A percentile compares a stretch with the other conserved stretches of the same genome.
Conservation (phyloP, 2,329 filamentous ascomycete species). For the Torrubiella hemipterigena region DNA sequence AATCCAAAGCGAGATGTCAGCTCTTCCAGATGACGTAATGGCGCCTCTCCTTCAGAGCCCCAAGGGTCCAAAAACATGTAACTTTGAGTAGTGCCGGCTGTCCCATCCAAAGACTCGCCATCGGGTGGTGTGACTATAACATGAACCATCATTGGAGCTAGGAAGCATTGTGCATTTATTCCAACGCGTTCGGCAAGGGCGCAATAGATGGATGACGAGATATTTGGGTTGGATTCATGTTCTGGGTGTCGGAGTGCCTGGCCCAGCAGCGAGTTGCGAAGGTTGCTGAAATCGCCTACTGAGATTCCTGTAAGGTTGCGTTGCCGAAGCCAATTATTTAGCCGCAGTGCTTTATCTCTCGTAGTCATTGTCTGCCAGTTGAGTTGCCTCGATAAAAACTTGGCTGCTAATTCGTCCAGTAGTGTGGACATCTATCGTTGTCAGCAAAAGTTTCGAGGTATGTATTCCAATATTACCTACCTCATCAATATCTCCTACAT, state of each 20-base stretch:
- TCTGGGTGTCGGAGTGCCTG: constrained; percentile 60
- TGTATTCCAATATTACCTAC: constrained; percentile 28
- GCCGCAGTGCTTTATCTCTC: constrained; percentile 52
- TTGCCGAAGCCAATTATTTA: constrained; percentile 58
- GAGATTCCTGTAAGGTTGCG: constrained; percentile 60
- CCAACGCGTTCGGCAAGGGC: constrained; percentile 63
- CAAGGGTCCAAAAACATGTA: constrained; percentile 80
- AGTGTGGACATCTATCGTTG: constrained; percentile 41
- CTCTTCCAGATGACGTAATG: constrained; percentile 42
- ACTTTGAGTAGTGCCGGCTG: constrained; percentile 22
- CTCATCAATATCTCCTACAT: constrained; percentile 61
- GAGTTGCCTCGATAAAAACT: constrained; percentile 41
- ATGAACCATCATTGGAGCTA: constrained; percentile 77
- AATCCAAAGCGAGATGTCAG: constrained; percentile 41
- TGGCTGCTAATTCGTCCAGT: constrained; percentile 50
- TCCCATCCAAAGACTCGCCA: constrained; percentile 48
- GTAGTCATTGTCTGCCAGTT: constrained; percentile 44
- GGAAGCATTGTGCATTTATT: constrained; percentile 65
- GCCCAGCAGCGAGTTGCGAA: constrained; percentile 82
- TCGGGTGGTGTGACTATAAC: constrained; percentile 56
- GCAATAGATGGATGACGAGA: constrained; percentile 80
- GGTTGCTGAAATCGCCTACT: constrained; percentile 57
- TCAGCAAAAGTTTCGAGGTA: constrained; percentile 7
- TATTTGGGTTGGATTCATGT: constrained; percentile 74
- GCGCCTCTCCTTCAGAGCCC: constrained; percentile 54